A percentile compares a stretch with the other conserved stretches of the same genome.
Evolutionary conservation across 441 rosid genomes (phyloP).

Genomic region (Corymbia citriodora): DNA sequence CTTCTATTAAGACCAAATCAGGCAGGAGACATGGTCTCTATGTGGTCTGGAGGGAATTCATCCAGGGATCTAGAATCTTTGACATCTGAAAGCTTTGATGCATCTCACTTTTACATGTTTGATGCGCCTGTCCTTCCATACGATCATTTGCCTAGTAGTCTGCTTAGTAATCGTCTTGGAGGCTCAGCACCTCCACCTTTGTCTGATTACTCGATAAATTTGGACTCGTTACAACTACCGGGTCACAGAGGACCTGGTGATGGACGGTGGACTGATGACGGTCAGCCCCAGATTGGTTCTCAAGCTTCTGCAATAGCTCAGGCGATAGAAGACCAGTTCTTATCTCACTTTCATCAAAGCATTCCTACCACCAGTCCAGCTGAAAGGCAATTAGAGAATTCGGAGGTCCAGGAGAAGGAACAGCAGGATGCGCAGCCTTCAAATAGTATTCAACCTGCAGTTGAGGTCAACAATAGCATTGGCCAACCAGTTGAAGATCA

Average conservation of each 20-base stretch:
- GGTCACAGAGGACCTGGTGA: constrained; percentile 86
- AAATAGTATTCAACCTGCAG: constrained; percentile 38
- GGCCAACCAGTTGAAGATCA: constrained; percentile 51
- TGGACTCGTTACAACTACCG: constrained; percentile 62
- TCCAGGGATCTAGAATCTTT: constrained; percentile 76
- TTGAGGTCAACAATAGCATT: constrained; percentile 40
- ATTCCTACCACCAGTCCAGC: constrained; percentile 38
- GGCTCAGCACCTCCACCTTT: constrained; percentile 69
- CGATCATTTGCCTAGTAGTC: constrained; percentile 63
- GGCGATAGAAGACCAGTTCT: constrained; percentile 81
- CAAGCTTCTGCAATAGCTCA: constrained; percentile 90
- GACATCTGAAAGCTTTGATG: constrained; percentile 70
- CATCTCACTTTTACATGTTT: constrained; percentile 90
- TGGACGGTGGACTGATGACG: constrained; percentile 97
- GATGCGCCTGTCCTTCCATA: constrained; percentile 87
- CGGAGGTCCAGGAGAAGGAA: constrained; percentile 59
- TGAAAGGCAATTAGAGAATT: constrained; percentile 61
- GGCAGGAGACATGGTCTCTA: constrained; percentile 56
- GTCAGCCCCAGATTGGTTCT: constrained; percentile 83
- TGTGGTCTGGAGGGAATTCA: constrained; percentile 65
- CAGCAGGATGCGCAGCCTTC: constrained; percentile 37
- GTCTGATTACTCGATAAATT: constrained; percentile 75
- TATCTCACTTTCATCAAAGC: constrained; percentile 54
- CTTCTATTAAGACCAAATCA: constrained; percentile 83
- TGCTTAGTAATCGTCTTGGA: constrained; percentile 71